Evolutionary conservation across 805 yeast genomes (phyloP).

Genomic region (Saccharomycopsis capsularis): DNA sequence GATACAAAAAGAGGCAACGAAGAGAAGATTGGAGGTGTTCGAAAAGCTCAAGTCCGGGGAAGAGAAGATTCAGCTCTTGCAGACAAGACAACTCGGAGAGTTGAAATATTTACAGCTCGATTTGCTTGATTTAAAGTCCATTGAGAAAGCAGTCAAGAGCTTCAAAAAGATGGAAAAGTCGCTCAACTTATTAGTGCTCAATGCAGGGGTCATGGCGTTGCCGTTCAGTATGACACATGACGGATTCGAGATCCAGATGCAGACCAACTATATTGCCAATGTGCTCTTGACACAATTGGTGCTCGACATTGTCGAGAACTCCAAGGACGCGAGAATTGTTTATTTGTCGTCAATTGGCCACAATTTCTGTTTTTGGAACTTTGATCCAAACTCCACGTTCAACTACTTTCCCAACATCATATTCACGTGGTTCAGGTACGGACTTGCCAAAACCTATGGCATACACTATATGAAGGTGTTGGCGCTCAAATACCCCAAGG

Average conservation of each 20-base stretch:
- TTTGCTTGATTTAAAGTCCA: slow-evolving; percentile 35
- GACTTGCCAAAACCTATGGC: slow-evolving; percentile 68
- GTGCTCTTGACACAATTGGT: slow-evolving; percentile 60
- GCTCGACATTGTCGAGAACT: slow-evolving; percentile 25
- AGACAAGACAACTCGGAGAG: slow-evolving; percentile 38
- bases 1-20: slow-evolving; percentile 46
- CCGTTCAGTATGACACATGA: slow-evolving; percentile 60
- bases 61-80: background rate
- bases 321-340: slow-evolving; percentile 38
- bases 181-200: slow-evolving; percentile 60
- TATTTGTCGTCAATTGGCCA: slow-evolving; percentile 65
- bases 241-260: slow-evolving; percentile 72
- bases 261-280: slow-evolving; percentile 71
- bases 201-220: slow-evolving; percentile 78
- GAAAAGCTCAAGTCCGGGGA: background rate
- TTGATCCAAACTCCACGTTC: slow-evolving; percentile 42
- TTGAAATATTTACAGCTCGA: slow-evolving; percentile 50
- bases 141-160: slow-evolving; percentile 35
- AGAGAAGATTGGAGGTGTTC: background rate
- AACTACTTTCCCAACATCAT: slow-evolving; percentile 56
- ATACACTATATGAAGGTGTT: slow-evolving; percentile 65
- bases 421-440: slow-evolving; percentile 74
- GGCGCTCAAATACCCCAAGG: slow-evolving; percentile 57
- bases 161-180: slow-evolving; percentile 36
- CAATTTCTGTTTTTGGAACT: slow-evolving; percentile 41